phyloP scores from a whole-genome alignment of 352 stramenopile species.

The Phytophthora hybrid region DNA sequence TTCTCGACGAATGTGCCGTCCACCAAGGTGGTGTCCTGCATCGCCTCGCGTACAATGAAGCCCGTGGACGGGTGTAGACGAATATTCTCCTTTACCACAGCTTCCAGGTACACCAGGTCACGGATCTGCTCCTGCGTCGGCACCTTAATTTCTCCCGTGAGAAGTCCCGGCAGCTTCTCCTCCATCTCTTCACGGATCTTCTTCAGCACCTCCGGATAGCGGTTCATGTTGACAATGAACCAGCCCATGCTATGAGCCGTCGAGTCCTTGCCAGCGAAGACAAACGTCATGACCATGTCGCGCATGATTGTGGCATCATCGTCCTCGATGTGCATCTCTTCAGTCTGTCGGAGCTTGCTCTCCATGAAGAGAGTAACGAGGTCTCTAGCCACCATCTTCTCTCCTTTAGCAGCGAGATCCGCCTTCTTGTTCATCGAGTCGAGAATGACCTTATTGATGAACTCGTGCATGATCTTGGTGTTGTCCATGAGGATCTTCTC shows the following conservation, averaged over 20 bases:
- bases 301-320: conserved; percentile 47
- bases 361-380: conserved; percentile 46
- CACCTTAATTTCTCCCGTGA: conserved; percentile 22
- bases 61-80: conserved; percentile 63
- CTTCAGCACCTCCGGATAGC: conserved; percentile 47
- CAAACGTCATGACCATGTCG: conserved; percentile 74
- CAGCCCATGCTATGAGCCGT: conserved; percentile 63
- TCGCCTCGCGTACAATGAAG: conserved; percentile 47
- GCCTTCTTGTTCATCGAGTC: conserved; percentile 40
- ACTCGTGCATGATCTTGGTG: conserved; percentile 43
- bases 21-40: conserved; percentile 27
- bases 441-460: conserved; percentile 53
- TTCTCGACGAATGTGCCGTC: conserved; percentile 27
- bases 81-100: conserved; percentile 60
- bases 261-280: conserved; percentile 75
- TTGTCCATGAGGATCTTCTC: conserved; percentile 46
- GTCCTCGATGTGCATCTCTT: conserved; percentile 24
- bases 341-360: conserved; percentile 29
- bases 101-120: conserved; percentile 59
- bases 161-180: conserved; percentile 34
- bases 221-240: conserved; percentile 68
- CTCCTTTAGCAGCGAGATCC: conserved; percentile 55
- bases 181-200: conserved; percentile 60
- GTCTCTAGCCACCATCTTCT: conserved; percentile 50
- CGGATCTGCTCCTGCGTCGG: conserved; percentile 45